These are phyloP conservation scores for Fusarium sulawesiense DNA, from an alignment of 2,329 filamentous ascomycete species.

Conservation along the genomic window DNA sequence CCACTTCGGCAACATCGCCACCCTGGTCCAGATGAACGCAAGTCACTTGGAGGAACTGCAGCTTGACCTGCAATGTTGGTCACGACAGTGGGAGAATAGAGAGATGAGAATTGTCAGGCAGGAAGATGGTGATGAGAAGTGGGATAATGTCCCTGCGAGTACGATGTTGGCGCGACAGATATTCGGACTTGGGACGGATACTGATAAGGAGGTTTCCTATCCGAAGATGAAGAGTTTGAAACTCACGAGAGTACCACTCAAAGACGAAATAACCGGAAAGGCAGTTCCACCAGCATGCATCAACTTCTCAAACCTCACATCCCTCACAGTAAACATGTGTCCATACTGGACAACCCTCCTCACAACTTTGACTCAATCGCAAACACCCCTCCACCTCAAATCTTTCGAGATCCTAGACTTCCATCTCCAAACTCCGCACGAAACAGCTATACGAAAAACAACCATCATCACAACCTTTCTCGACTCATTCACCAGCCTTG, in stretches of 20 bases:
- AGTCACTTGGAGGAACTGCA: accelerated
- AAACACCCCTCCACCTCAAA: background rate
- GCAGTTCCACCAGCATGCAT: background rate
- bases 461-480: accelerated
- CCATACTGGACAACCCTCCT: background rate
- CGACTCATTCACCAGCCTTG: background rate
- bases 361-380: accelerated
- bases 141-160: background rate
- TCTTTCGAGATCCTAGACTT: background rate
- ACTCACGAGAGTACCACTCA: background rate
- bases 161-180: background rate
- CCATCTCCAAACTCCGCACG: background rate
- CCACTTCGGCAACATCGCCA: background rate
- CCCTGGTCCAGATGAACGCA: background rate
- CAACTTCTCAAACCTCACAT: accelerated
- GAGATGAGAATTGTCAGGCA: background rate
- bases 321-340: background rate
- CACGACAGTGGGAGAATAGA: background rate
- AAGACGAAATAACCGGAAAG: background rate
- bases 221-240: background rate
- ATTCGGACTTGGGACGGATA: background rate
- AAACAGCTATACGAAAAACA: background rate
- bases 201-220: accelerated
- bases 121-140: background rate
- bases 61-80: background rate